Conservation (phyloP, 768 basidiomycete species). For the Termitomyces sp. region DNA sequence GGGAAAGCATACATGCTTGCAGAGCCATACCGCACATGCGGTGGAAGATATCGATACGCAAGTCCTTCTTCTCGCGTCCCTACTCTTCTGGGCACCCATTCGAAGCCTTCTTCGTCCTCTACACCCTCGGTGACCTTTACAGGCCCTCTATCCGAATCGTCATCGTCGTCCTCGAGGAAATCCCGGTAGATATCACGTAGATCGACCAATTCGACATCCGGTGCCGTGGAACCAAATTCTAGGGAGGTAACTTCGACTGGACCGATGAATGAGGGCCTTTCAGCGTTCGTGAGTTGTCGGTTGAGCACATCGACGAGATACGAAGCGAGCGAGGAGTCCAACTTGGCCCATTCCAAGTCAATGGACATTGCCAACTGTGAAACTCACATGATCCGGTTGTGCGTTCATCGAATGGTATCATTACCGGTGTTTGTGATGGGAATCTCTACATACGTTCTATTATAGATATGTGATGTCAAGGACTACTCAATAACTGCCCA, state of each 20-base stretch:
- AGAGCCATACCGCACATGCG: slow-evolving; percentile 61
- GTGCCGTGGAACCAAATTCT: slow-evolving; percentile 79
- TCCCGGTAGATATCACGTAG: slow-evolving; percentile 91
- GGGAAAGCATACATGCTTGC: slow-evolving; percentile 56
- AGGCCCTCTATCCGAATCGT: slow-evolving; percentile 43
- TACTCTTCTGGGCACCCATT: slow-evolving; percentile 73
- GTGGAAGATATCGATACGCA: slow-evolving; percentile 66
- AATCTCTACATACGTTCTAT: background rate
- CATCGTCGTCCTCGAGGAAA: slow-evolving; percentile 83
- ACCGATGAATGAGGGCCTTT: slow-evolving; percentile 92
- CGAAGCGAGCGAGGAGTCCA: slow-evolving; percentile 67
- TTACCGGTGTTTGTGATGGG: background rate
- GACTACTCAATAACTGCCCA: background rate
- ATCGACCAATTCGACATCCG: slow-evolving; percentile 88
- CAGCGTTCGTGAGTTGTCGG: slow-evolving; percentile 60
- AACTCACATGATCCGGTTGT: slow-evolving; percentile 5
- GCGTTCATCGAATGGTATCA: background rate
- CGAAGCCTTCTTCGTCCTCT: slow-evolving; percentile 73
- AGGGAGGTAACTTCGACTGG: slow-evolving; percentile 83
- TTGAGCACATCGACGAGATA: slow-evolving; percentile 75
- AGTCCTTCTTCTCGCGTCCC: slow-evolving; percentile 51
- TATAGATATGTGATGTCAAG: background rate
- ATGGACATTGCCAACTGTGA: slow-evolving; percentile 64
- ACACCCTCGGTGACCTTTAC: slow-evolving; percentile 46
- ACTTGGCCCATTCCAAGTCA: slow-evolving; percentile 88